phyloP scores from a whole-genome alignment of 345 rosid species.

The Rhodamnia rubescens region DNA sequence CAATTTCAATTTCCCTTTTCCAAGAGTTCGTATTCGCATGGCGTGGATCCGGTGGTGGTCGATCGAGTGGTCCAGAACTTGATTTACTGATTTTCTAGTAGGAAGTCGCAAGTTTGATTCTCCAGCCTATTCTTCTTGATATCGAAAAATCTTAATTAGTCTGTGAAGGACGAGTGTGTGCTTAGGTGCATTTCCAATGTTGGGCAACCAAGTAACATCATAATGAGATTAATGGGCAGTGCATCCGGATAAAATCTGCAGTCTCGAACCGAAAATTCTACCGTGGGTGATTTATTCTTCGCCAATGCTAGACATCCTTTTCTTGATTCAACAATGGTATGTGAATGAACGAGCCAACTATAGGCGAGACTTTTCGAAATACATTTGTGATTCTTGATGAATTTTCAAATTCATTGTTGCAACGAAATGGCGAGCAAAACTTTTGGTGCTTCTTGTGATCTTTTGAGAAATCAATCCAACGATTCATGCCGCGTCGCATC shows the following conservation, averaged over 20 bases:
- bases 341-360: background rate
- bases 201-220: background rate
- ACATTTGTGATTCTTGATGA: background rate
- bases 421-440: background rate
- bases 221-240: background rate
- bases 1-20: background rate
- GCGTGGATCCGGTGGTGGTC: background rate
- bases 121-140: background rate
- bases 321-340: background rate
- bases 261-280: background rate
- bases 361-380: background rate
- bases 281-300: background rate
- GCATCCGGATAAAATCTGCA: background rate
- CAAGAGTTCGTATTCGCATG: background rate
- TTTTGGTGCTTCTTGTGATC: background rate
- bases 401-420: background rate
- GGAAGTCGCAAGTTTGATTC: background rate
- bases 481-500: background rate
- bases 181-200: background rate
- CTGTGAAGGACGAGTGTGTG: background rate
- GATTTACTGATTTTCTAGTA: background rate
- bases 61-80: background rate
- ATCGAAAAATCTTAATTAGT: background rate
- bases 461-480: background rate
- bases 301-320: background rate